Conservation (phyloP, 2,329 filamentous ascomycete species). For the Hypoxylon sp. region DNA sequence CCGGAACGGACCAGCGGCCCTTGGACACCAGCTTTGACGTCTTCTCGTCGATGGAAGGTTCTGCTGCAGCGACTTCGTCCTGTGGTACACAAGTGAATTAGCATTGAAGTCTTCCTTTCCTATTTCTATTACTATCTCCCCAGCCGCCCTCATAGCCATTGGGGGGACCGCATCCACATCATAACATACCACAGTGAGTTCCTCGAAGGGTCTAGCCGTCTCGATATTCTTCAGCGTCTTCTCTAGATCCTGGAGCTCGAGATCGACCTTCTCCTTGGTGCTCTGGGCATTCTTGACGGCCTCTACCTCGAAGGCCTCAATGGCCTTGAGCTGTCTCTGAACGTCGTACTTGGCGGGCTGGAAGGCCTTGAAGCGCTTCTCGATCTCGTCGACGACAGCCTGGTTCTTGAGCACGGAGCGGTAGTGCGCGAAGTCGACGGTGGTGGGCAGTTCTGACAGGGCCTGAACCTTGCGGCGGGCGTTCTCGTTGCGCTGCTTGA, state of each 20-base stretch:
- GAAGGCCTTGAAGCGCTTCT: conserved; percentile 93
- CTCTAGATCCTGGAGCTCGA: conserved; percentile 92
- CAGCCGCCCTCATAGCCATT: neutral
- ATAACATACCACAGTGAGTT: conserved; percentile 92
- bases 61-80: conserved; percentile 95
- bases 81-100: conserved; percentile 59
- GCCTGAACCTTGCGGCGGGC: conserved; percentile 92
- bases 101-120: conserved; percentile 42
- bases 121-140: neutral
- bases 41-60: conserved; percentile 98
- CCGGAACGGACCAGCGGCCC: conserved; percentile 97
- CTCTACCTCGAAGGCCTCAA: conserved; percentile 97
- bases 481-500: conserved; percentile 99
- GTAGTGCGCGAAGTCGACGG: conserved; percentile 95
- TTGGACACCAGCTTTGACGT: conserved; percentile 94
- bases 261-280: conserved; percentile 95
- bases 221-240: conserved; percentile 98
- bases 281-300: conserved; percentile 96
- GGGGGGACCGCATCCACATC: neutral
- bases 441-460: conserved; percentile 86
- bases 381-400: conserved; percentile 94
- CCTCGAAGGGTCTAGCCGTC: conserved; percentile 93
- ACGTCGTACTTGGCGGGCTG: conserved; percentile 96
- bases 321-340: conserved; percentile 93
- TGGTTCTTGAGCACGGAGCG: conserved; percentile 94